Evolutionary conservation across 495 filamentous ascomycete genomes (phyloP).

Genomic region (Bryoglossum gracile): DNA sequence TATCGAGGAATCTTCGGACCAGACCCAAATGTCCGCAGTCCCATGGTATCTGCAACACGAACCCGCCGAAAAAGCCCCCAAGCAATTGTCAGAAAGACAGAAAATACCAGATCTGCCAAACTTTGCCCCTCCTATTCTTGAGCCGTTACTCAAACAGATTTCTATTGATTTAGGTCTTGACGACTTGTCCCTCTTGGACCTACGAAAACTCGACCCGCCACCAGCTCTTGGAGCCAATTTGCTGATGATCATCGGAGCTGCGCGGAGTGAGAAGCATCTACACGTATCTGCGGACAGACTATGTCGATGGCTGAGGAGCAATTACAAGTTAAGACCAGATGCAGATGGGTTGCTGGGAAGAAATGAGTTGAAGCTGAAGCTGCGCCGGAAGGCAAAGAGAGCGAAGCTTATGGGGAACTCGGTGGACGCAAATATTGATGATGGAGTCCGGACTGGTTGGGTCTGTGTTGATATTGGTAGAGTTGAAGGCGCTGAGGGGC

Average conservation of each 20-base stretch:
- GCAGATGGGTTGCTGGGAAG: constrained; percentile 86
- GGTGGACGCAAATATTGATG: constrained; percentile 47
- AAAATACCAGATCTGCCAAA: constrained; percentile 70
- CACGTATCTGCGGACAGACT: constrained; percentile 87
- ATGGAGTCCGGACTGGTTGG: constrained; percentile 88
- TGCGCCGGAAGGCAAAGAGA: constrained; percentile 70
- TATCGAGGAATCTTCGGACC: too few relatives aligned
- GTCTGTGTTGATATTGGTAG: constrained; percentile 85
- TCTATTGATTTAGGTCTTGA: constrained; percentile 80
- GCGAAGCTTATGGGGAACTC: constrained; percentile 61
- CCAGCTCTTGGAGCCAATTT: constrained; percentile 80
- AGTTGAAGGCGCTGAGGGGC: constrained; percentile 45
- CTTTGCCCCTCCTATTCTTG: constrained; percentile 63
- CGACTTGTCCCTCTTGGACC: constrained; percentile 66
- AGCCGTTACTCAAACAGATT: constrained; percentile 65
- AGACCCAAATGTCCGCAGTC: constrained; percentile 17
- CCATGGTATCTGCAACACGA: constrained; percentile 91
- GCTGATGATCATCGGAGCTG: constrained; percentile 90
- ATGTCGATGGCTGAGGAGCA: constrained; percentile 74
- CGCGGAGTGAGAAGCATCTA: constrained; percentile 86
- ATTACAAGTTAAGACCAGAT: constrained; percentile 60
- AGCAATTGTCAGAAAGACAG: constrained; percentile 49
- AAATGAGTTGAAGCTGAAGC: constrained; percentile 82
- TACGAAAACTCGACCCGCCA: constrained; percentile 76
- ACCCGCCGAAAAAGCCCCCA: constrained; percentile 28